Base-by-base conservation (phyloP, 2,329 filamentous ascomycete genomes). In the Dactylellina haptotyla region DNA sequence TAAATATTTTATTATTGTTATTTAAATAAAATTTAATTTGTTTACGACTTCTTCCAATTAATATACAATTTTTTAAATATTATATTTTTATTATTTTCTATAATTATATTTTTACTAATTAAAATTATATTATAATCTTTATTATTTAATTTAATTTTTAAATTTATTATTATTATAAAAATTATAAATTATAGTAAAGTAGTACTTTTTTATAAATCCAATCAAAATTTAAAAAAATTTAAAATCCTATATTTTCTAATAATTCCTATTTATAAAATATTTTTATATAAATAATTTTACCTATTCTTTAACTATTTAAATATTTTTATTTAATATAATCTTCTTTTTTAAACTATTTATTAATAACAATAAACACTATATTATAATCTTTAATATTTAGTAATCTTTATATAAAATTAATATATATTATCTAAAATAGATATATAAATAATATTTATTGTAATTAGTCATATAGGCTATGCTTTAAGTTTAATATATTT, bases 291-390 rank as follows among this genome's bases (percentile, higher is more conserved):
- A 58, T 12, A 37, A n/a, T 45, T 43, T 30, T 14, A 9, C 16
- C 16, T 41, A 9, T 10, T 34, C 14, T 37, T 58, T 45, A 45
- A 39, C n/a, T 16, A 37, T 58, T 58, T 45, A 45, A 23, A 45
- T 45, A 32, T 10, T 6, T 34, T 34, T 5, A 58, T 58, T 23
- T 41, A 46, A 58, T 16, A 58, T 58, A 45, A 37, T 39, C 45
- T 32, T 10, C 45, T 58, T 58, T 43, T 58, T 58, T 39, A 10
- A 58, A 37, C n/a, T 41, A 32, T 37, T 37, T 58, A 37, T 58
- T 58, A 8, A n/a, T 37, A 10, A 25, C n/a, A 10, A 25, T 43
- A 10, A 37, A 46, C 6, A 23, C 9, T 58, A 37, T 37, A 37
- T 58, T 58, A 26, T 25, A 37, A 20, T 39, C 45, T 10, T 58